Evolutionary conservation across 257 asterid genomes (phyloP).

Genomic region (Orobanche coerulescens): DNA sequence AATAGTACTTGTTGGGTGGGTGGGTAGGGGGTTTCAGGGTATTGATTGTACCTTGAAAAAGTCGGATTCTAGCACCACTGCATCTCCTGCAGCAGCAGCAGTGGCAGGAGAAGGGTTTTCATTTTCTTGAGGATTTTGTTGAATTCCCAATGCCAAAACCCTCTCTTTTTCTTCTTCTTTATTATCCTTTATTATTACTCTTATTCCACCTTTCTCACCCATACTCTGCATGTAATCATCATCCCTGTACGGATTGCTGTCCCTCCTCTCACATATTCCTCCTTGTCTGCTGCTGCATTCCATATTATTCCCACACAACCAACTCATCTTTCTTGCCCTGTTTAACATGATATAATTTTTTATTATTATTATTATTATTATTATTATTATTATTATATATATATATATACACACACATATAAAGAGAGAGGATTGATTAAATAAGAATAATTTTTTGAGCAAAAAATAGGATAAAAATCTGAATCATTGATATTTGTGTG

Average conservation of each 20-base stretch:
- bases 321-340: constrained; percentile 33
- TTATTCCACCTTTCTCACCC: constrained; percentile 33
- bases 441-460: too few relatives aligned
- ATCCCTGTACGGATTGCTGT: constrained; percentile 38
- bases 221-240: constrained; percentile 45
- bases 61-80: constrained; percentile 32
- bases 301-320: neutral
- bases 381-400: too few relatives aligned
- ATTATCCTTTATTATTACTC: constrained; percentile 12
- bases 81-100: constrained; percentile 20
- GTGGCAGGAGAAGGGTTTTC: constrained; percentile 36
- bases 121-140: constrained; percentile 25
- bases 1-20: neutral
- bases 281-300: constrained; percentile 36
- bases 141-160: constrained; percentile 30
- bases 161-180: constrained; percentile 2
- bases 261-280: constrained; percentile 40
- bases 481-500: too few relatives aligned
- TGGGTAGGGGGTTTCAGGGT: neutral
- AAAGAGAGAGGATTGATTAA: too few relatives aligned
- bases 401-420: too few relatives aligned
- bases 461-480: too few relatives aligned
- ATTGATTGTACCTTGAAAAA: constrained; percentile 60
- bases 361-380: too few relatives aligned
- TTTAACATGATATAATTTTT: too few relatives aligned